phyloP scores from a whole-genome alignment of 768 basidiomycete genomes.

The Tylopilus cervinicoccineus region DNA sequence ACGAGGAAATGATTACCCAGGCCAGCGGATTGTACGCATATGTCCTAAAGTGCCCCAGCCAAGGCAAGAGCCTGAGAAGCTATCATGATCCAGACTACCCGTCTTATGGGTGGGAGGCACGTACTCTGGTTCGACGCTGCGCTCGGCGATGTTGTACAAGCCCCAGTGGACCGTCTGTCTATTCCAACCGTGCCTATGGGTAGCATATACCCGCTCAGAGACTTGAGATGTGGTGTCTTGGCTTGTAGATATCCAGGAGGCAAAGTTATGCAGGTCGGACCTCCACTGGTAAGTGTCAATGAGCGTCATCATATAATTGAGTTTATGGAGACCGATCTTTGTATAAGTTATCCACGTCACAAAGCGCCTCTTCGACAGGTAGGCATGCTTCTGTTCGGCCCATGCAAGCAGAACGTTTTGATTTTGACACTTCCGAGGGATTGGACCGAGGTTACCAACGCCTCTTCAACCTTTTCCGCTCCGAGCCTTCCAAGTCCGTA shows the following conservation, averaged over 20 bases:
- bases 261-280: conserved; percentile 13
- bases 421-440: conserved; percentile 1
- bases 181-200: conserved; percentile 43
- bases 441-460: background rate
- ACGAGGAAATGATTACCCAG: conserved; percentile 2
- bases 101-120: background rate
- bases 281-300: conserved; percentile 2
- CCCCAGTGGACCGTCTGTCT: conserved; percentile 49
- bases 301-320: background rate
- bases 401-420: conserved; percentile 22
- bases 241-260: conserved; percentile 18
- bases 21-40: conserved; percentile 29
- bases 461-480: background rate
- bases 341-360: conserved; percentile 45
- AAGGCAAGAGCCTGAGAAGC: conserved; percentile 34
- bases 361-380: conserved; percentile 44
- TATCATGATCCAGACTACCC: background rate
- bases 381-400: conserved; percentile 39
- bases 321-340: conserved; percentile 39
- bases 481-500: background rate
- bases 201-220: conserved; percentile 41
- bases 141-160: conserved; percentile 44
- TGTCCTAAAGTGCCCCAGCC: conserved; percentile 38
- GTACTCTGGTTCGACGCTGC: conserved; percentile 17
- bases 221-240: conserved; percentile 24